A percentile compares a stretch with the other conserved stretches of the same genome.
Conservation (phyloP, 2,329 filamentous ascomycete species). For the Talaromyces atroroseus region DNA sequence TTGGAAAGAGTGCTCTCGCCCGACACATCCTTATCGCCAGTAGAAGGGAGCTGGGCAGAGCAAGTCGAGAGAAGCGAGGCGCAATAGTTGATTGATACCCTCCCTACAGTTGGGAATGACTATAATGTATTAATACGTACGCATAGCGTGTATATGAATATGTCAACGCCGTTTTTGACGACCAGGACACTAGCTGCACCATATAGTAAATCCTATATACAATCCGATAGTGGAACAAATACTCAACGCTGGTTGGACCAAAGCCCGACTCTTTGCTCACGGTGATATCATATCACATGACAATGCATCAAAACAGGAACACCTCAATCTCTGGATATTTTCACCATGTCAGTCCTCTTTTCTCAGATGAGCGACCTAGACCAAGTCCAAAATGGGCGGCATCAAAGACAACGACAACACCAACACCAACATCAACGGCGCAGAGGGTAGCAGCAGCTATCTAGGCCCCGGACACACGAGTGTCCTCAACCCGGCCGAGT, state of each 20-base stretch:
- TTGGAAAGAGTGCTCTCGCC: not conserved
- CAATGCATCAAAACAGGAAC: not conserved
- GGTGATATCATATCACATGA: constrained; percentile 8
- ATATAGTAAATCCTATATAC: not conserved
- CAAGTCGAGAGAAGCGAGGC: constrained; percentile 15
- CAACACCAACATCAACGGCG: not conserved
- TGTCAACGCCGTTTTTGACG: not conserved
- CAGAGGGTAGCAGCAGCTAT: not conserved
- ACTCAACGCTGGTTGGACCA: constrained; percentile 5
- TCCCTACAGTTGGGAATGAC: not conserved
- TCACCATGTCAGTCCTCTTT: too few species aligned
- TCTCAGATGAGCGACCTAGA: too few species aligned
- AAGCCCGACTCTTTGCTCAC: constrained; percentile 1
- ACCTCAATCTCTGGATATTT: not conserved
- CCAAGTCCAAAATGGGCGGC: constrained; percentile 4
- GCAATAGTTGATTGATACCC: constrained; percentile 4
- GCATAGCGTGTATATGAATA: not conserved
- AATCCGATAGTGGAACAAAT: not conserved
- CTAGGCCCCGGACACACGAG: constrained; percentile 10
- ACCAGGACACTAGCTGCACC: not conserved
- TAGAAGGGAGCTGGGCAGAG: constrained; percentile 18
- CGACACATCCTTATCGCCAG: constrained; percentile 9
- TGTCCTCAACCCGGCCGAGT: constrained; percentile 18
- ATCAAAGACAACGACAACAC: constrained; percentile 9
- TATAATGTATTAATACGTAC: constrained; percentile 5